A percentile compares a stretch with the other conserved stretches of the same genome.
These are phyloP conservation scores for Ogataea populi-albae DNA, from an alignment of 805 yeast genomes.

Conservation along the genomic window DNA sequence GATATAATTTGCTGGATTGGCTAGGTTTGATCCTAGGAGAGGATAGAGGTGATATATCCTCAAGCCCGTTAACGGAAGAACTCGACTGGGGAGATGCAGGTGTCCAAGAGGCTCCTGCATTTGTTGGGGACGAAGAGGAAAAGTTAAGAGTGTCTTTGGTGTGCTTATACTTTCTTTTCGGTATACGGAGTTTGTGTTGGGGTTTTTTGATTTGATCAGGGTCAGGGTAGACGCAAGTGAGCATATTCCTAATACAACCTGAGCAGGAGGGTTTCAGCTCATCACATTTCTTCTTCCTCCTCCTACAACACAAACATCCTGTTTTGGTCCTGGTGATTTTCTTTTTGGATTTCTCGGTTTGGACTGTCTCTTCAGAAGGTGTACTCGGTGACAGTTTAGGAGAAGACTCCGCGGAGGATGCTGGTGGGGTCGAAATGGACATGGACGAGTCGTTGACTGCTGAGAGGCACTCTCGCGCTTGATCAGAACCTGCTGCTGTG, in stretches of 20 bases:
- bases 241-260: conserved; percentile 33
- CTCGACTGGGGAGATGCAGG: conserved; percentile 4
- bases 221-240: conserved; percentile 35
- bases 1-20: too few relatives aligned
- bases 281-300: conserved; percentile 39
- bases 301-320: conserved; percentile 38
- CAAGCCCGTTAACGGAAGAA: conserved; percentile 8
- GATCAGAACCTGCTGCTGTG: conserved; percentile 2
- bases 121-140: too few relatives aligned
- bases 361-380: not conserved
- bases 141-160: too few relatives aligned
- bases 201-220: conserved; percentile 18
- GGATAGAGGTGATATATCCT: conserved; percentile 25
- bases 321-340: conserved; percentile 37
- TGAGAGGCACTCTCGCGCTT: not conserved
- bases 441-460: not conserved
- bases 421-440: conserved; percentile 19
- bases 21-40: conserved; percentile 26
- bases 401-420: conserved; percentile 22
- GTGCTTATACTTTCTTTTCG: too few relatives aligned
- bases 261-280: conserved; percentile 35
- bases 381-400: conserved; percentile 15
- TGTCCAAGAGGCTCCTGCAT: not conserved
- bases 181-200: too few relatives aligned
- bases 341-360: conserved; percentile 12